A percentile compares a stretch with the other conserved stretches of the same genome.
Conservation (phyloP, 257 asterid species). For the Solanum chilense region DNA sequence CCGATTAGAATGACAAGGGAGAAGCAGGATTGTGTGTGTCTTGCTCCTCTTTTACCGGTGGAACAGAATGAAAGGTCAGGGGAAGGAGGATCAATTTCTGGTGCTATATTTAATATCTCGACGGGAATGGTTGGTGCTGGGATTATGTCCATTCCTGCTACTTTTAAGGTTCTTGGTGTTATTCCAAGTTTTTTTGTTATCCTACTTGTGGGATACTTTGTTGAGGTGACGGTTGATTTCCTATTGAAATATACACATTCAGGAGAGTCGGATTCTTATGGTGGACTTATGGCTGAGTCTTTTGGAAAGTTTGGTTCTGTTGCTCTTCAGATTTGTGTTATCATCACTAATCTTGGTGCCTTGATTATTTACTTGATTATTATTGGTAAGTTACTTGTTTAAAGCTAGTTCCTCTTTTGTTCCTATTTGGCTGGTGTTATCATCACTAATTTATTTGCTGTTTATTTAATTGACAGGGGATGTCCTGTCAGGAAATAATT, state of each 20-base stretch:
- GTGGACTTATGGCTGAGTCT: conserved; percentile 86
- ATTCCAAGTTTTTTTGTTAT: conserved; percentile 69
- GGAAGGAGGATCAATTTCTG: conserved; percentile 71
- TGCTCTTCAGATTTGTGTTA: conserved; percentile 77
- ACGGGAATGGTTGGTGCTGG: conserved; percentile 98
- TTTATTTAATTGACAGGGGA: conserved; percentile 44
- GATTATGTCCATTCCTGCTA: conserved; percentile 92
- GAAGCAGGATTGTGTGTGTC: conserved; percentile 20
- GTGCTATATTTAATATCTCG: conserved; percentile 80
- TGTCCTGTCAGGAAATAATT: conserved; percentile 73
- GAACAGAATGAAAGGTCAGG: conserved; percentile 1
- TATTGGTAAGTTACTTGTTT: conserved; percentile 42
- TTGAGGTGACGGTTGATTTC: conserved; percentile 91
- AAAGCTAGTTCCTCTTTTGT: not conserved
- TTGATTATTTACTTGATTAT: conserved; percentile 83
- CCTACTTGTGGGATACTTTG: conserved; percentile 58
- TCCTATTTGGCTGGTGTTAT: not conserved
- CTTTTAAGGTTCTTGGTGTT: conserved; percentile 79
- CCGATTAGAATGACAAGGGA: conserved; percentile 13
- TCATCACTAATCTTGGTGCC: conserved; percentile 88
- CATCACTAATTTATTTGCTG: not conserved
- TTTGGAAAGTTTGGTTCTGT: conserved; percentile 79
- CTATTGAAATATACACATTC: conserved; percentile 57
- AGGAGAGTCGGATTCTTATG: conserved; percentile 61
- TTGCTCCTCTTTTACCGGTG: conserved; percentile 47